Evolutionary conservation across 1,284 basidiomycete species (phyloP), one percentile per base, ranked within the genome.

Genomic region (Cutaneotrichosporon spelunceum): DNA sequence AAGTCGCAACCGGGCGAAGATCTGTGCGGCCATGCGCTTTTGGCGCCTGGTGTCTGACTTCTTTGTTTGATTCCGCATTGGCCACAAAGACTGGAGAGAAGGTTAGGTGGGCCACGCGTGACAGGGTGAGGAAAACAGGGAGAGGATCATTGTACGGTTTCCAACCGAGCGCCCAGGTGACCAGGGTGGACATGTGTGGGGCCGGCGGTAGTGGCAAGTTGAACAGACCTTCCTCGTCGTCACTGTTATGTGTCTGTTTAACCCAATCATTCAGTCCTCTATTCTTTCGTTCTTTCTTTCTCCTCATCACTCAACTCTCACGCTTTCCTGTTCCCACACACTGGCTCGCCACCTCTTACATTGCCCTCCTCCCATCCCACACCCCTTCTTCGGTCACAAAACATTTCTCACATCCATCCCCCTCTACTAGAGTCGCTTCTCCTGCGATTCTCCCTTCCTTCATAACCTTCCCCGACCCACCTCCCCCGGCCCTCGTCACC

Each of bases 261-360:
- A 23, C n/a, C 44, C n/a, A 27, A 4, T 42, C 53, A 45, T 48
- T 21, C 19, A 21, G 29, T 23, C 33, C 14, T n/a, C 56, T 34
- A 36, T 42, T 13, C 53, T 21, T 14, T 52, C 52, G 19, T 26
- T 14, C 54, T 11, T 21, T 26, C 24, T 23, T 27, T 23, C 36
- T 24, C 54, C 19, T 55, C 44, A n/a, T 57, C 42, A 30, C 24
- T 53, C 44, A 39, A 42, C 24, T 34, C 30, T 34, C 53, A 42
- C 23, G 19, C 23, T n/a, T 56, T 24, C 42, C 10, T 56, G 36
- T 47, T 42, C 24, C 23, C 44, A 48, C 45, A 30, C 23, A 29
- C 48, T 49, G 14, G 8, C 42, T 21, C 30, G 36, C 39, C 33
- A 16, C 34, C n/a, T 9, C 36, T 27, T 8, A 34, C 24, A 42